Conservation (phyloP, 2,329 filamentous ascomycete genomes). For the Blumeria graminis region DNA sequence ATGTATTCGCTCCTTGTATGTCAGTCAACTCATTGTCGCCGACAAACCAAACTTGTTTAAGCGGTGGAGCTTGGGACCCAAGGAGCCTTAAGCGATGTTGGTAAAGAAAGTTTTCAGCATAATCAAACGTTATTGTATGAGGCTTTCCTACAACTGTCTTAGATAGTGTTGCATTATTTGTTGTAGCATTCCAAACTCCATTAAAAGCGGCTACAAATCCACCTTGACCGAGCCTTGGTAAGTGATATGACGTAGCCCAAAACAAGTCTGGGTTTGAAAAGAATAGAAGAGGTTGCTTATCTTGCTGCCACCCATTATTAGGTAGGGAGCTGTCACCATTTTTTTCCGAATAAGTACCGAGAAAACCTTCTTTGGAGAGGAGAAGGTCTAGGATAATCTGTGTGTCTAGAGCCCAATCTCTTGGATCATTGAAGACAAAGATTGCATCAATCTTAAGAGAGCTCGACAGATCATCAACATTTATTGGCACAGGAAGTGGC, state of each 20-base stretch:
- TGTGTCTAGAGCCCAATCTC: conserved; percentile 83
- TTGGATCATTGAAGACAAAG: conserved; percentile 84
- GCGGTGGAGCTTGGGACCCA: conserved; percentile 16
- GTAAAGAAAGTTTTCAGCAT: conserved; percentile 52
- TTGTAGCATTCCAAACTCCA: conserved; percentile 55
- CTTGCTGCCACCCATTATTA: conserved; percentile 59
- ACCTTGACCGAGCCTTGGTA: conserved; percentile 75
- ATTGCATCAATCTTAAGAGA: conserved; percentile 65
- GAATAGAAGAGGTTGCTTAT: conserved; percentile 58
- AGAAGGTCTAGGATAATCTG: conserved; percentile 69
- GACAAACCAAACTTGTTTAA: conserved; percentile 75
- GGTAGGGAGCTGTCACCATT: conserved; percentile 42
- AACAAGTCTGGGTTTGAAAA: conserved; percentile 80
- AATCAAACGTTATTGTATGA: conserved; percentile 50
- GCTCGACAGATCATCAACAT: conserved; percentile 20
- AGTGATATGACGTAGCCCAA: conserved; percentile 68
- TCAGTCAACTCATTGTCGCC: conserved; percentile 80
- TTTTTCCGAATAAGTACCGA: conserved; percentile 54
- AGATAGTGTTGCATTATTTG: conserved; percentile 31
- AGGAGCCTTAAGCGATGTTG: conserved; percentile 23
- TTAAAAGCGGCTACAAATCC: conserved; percentile 65
- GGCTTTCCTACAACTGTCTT: conserved; percentile 68
- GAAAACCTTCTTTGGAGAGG: conserved; percentile 49
- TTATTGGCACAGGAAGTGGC: conserved; percentile 26
- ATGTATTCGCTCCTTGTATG: conserved; percentile 67